These are phyloP conservation scores for Penicillium glabrum DNA, from an alignment of 2,329 filamentous ascomycete species.

Conservation along the genomic window DNA sequence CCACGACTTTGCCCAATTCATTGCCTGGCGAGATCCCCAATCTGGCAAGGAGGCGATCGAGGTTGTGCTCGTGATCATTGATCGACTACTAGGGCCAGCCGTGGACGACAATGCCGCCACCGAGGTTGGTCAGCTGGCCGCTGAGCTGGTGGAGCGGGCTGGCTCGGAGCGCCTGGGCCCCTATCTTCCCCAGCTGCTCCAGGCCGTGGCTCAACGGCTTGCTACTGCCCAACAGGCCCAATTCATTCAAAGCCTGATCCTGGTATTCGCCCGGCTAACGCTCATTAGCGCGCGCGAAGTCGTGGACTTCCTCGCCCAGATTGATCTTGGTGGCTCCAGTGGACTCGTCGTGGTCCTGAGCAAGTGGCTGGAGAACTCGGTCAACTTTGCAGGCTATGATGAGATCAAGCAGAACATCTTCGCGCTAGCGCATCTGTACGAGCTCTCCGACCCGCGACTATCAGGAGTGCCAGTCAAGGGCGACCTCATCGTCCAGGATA, in stretches of 20 bases:
- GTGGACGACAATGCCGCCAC: conserved; percentile 93
- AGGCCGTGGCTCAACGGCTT: conserved; percentile 82
- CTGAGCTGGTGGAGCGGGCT: conserved; percentile 92
- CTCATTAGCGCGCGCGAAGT: conserved; percentile 84
- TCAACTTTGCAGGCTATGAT: conserved; percentile 97
- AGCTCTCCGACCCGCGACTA: conserved; percentile 78
- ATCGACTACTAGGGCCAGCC: conserved; percentile 76
- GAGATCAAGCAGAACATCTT: conserved; percentile 97
- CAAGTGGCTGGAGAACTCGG: conserved; percentile 96
- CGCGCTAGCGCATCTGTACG: conserved; percentile 87
- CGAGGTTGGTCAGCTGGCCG: conserved; percentile 93
- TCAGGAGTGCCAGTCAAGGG: conserved; percentile 82
- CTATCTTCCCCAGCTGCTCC: conserved; percentile 82
- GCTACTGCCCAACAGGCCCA: conserved; percentile 78
- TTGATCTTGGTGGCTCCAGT: conserved; percentile 71
- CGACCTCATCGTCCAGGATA: conserved; percentile 78
- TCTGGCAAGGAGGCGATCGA: conserved; percentile 81
- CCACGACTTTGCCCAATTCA: conserved; percentile 86
- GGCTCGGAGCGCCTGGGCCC: conserved; percentile 88
- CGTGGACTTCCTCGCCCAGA: conserved; percentile 83
- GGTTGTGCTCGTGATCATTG: conserved; percentile 86
- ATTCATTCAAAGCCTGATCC: conserved; percentile 92
- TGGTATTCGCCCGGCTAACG: conserved; percentile 90
- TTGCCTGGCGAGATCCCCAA: conserved; percentile 77
- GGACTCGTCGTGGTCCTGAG: conserved; percentile 86